Base-by-base conservation (phyloP, 306 rosid species). In the Prunus dulcis region DNA sequence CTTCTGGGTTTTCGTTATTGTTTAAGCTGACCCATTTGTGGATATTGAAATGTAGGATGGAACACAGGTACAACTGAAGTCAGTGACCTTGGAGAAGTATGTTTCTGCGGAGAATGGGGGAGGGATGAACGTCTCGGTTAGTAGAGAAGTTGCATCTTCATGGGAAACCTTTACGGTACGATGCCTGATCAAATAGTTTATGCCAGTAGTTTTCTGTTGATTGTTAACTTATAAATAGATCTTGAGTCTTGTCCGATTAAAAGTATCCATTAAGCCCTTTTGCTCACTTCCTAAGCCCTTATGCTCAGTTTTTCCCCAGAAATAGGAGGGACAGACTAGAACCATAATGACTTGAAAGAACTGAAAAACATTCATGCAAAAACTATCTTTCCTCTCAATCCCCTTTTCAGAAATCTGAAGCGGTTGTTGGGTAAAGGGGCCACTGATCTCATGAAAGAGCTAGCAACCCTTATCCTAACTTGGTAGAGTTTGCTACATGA, bases 131-230 rank as follows among this genome's bases (percentile, higher is more conserved):
- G 92, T 94, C 61, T 82, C 92, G 3, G 92, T 90, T 76, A 82
- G 80, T 77, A 86, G 91, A 86, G 97, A 92, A 77, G 74, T n/a
- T 14, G 72, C 96, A 28, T 94, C 98, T 84, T 89, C 90, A 22
- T 94, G 97, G 97, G 96, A 92, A 86, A 92, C 92, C 82, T 90
- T 94, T 85, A 84, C 80, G 90, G 97, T 94, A 67, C 78, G 87
- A 64, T 82, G 64, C 61, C 57, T 23, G 38, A 55, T 53, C 64
- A 69, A 27, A 71, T 51, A 65, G 34, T 74, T 63, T 67, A 56
- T 75, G 69, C 65, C 27, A 46, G 50, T 65, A 57, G 69, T 76
- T 43, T 52, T 64, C 67, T 72, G 46, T 58, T 53, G 64, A 17
- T 10, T 34, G 46, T 58, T 64, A 20, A 28, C 63, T 28, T 49